These are phyloP conservation scores for Penicillium sp. DNA, from an alignment of 2,329 filamentous ascomycete genomes.

Conservation along the genomic window DNA sequence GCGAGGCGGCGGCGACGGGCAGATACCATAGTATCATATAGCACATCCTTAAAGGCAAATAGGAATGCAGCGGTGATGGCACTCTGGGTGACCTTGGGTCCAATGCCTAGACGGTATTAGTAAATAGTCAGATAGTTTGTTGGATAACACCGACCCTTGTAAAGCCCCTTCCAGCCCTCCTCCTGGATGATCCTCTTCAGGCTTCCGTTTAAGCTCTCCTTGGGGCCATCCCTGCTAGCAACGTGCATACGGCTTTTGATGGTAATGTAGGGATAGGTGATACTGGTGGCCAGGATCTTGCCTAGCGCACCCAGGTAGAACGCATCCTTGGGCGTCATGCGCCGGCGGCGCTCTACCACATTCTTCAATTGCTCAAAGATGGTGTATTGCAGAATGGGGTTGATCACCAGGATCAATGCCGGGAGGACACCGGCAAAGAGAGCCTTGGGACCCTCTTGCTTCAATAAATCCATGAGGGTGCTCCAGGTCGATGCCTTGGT, in stretches of 20 bases:
- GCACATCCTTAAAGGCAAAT: constrained; percentile 96
- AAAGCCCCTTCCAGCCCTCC: constrained; percentile 89
- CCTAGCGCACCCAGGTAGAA: constrained; percentile 91
- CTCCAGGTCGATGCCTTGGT: constrained; percentile 70
- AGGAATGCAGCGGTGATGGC: constrained; percentile 94
- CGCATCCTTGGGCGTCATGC: constrained; percentile 80
- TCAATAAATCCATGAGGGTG: constrained; percentile 77
- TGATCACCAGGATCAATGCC: constrained; percentile 91
- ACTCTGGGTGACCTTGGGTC: constrained; percentile 94
- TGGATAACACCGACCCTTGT: constrained; percentile 70
- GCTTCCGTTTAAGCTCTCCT: constrained; percentile 77
- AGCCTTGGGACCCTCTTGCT: constrained; percentile 78
- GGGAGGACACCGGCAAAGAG: constrained; percentile 92
- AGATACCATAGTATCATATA: constrained; percentile 66
- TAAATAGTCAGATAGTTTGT: neutral
- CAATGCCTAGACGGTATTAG: constrained; percentile 68
- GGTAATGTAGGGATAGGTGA: constrained; percentile 98
- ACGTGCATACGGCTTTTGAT: constrained; percentile 98
- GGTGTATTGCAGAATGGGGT: constrained; percentile 97
- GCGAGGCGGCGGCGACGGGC: constrained; percentile 35
- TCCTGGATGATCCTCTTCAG: constrained; percentile 79
- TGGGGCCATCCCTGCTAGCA: constrained; percentile 71
- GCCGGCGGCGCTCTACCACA: constrained; percentile 71
- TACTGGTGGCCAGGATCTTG: constrained; percentile 88
- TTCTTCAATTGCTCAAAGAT: constrained; percentile 99